A percentile compares a stretch with the other conserved stretches of the same genome.
Conservation (phyloP, 352 stramenopile species). For the Globisporangium paroecandrum region DNA sequence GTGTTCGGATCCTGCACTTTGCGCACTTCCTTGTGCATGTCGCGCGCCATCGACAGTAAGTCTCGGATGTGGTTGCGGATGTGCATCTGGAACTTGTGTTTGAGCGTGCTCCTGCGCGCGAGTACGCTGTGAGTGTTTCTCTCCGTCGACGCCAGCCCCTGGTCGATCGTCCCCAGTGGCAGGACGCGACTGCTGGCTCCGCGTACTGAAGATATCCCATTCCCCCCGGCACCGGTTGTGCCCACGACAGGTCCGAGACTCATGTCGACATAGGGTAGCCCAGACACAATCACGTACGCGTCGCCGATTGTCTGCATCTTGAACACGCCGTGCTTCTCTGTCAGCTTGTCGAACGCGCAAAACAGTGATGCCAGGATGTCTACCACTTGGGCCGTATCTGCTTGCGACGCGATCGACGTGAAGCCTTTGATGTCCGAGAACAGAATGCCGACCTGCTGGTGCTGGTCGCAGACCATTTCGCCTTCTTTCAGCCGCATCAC, state of each 20-base stretch:
- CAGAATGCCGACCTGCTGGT: conserved; percentile 85
- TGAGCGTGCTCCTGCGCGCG: conserved; percentile 57
- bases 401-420: conserved; percentile 84
- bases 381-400: conserved; percentile 84
- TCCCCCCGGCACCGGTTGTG: conserved; percentile 13
- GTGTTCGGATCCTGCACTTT: conserved; percentile 85
- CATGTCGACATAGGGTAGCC: conserved; percentile 84
- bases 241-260: conserved; percentile 60
- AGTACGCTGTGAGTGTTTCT: conserved; percentile 15
- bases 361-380: conserved; percentile 91
- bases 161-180: conserved; percentile 27
- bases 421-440: conserved; percentile 93
- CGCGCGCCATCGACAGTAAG: conserved; percentile 71
- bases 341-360: conserved; percentile 90
- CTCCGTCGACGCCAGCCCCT: conserved; percentile 19
- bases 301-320: conserved; percentile 94
- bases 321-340: conserved; percentile 89
- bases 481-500: conserved; percentile 85
- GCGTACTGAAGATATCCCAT: conserved; percentile 9
- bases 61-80: conserved; percentile 79
- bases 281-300: conserved; percentile 89
- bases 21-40: conserved; percentile 86
- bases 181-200: conserved; percentile 49
- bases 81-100: conserved; percentile 82
- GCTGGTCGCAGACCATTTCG: conserved; percentile 80